Percentiles rank a stretch among this genome's conserved stretches.
Evolutionary conservation across 257 asterid genomes (phyloP).

Genomic region (Fraxinus americana): DNA sequence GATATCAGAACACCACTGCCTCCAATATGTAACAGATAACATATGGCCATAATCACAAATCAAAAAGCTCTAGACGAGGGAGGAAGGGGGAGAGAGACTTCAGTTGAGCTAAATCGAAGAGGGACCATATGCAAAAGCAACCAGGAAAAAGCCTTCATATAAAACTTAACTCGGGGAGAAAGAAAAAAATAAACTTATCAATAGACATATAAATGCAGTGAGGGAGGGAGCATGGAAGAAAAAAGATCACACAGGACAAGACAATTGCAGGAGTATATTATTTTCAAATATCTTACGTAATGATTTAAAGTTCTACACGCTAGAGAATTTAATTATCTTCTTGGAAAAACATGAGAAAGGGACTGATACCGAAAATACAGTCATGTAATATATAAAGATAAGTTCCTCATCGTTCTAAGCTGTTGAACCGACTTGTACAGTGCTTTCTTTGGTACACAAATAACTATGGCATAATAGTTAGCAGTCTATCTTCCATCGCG

Average conservation of each 20-base stretch:
- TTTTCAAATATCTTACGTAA: not conserved
- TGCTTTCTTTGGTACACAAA: conserved; percentile 86
- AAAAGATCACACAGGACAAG: not conserved
- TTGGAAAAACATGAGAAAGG: not conserved
- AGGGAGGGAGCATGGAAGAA: not conserved
- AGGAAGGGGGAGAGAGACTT: not conserved
- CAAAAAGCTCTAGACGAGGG: not conserved
- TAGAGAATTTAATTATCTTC: not conserved
- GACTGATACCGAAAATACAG: not conserved
- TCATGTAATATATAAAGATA: not conserved
- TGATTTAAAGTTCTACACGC: not conserved
- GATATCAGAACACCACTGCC: conserved; percentile 96
- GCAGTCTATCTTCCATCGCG: conserved; percentile 39
- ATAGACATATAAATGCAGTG: not conserved
- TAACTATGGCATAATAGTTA: conserved; percentile 80
- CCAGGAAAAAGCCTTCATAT: not conserved
- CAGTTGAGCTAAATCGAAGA: not conserved
- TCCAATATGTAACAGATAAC: conserved; percentile 65
- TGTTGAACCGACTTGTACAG: conserved; percentile 90
- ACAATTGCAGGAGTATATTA: not conserved
- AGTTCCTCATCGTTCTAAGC: conserved; percentile 81
- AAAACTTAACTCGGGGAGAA: not conserved
- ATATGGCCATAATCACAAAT: not conserved
- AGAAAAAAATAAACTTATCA: no score
- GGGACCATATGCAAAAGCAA: not conserved